Base-by-base conservation (phyloP, 164 flowering plant genomes). In the Annona cherimola region DNA sequence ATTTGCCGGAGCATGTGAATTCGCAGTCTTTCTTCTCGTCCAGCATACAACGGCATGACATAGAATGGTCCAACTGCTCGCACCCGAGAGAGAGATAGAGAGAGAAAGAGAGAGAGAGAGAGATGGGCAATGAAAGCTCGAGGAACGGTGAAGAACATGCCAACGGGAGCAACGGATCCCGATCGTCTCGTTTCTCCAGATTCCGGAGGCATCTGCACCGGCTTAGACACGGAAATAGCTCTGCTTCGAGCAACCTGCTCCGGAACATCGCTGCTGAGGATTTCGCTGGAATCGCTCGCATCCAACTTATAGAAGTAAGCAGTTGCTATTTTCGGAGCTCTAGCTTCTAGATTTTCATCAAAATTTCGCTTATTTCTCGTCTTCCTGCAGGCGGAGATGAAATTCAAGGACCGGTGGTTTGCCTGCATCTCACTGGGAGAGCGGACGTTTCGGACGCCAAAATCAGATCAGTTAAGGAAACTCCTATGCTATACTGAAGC, bases 351-450 rank as follows among this genome's bases (percentile, higher is more conserved):
- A 19, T 39, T 4, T 46, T 20, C 50, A 9, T 26, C 6, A 41
- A 5, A 63, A 46, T 66, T 19, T 66, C 8, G 46, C 19, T n/a
- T 50, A 40, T 72, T 63, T 70, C 5, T 46, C 66, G 9, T 68
- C 42, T 61, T 65, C 3, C 16, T 79, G 73, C 74, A 90, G 97
- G 99, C 98, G 69, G 93, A 91, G 77, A 93, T 95, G 99, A 79
- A 85, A 75, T 89, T 92, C 76, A 90, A 90, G 83, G 99, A 92
- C 80, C 88, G 80, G 67, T 95, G 98, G 98, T 80, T 92, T 42
- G 95, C 93, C 43, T 94, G 98, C 76, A 76, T 94, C 78, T 84
- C 97, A 3, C 66, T 94, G 20, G 98, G 98, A n/a, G 96, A 90
- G 73, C 91, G 86, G 76, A 89, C 97, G 0, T 94, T 85, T 75